These are phyloP conservation scores for Marasmius sp. DNA, from an alignment of 1,284 basidiomycete species.

Conservation along the genomic window DNA sequence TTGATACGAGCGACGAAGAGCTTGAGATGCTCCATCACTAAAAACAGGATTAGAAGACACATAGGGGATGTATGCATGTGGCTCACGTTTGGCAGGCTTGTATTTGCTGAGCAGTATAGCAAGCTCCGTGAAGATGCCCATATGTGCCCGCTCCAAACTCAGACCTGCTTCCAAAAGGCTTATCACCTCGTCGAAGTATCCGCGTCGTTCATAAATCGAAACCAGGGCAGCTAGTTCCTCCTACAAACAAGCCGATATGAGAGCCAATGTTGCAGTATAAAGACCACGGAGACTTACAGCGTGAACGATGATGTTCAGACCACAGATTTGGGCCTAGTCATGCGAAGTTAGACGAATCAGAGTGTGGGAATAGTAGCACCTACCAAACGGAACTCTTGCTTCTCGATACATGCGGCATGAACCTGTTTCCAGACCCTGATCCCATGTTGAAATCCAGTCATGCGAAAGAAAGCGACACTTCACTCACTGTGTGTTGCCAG, in stretches of 20 bases:
- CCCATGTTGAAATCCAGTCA: constrained; percentile 13
- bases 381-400: constrained; percentile 91
- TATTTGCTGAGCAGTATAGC: constrained; percentile 97
- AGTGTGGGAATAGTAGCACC: constrained; percentile 16
- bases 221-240: constrained; percentile 89
- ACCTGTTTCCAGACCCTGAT: constrained; percentile 99
- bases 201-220: constrained; percentile 86
- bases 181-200: constrained; percentile 95
- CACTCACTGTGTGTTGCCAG: constrained; percentile 93
- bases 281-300: constrained; percentile 51
- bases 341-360: constrained; percentile 7
- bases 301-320: constrained; percentile 94
- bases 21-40: constrained; percentile 98
- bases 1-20: constrained; percentile 98
- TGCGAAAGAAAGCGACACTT: neutral
- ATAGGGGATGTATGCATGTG: constrained; percentile 5
- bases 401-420: constrained; percentile 97
- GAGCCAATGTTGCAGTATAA: neutral
- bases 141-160: constrained; percentile 94
- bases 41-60: neutral
- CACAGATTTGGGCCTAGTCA: constrained; percentile 89
- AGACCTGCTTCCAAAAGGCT: constrained; percentile 91
- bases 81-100: constrained; percentile 86
- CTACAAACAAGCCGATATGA: constrained; percentile 30
- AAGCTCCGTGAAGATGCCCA: constrained; percentile 94